Conservation (phyloP, 1,284 basidiomycete genomes). For the Cystobasidium sp. region DNA sequence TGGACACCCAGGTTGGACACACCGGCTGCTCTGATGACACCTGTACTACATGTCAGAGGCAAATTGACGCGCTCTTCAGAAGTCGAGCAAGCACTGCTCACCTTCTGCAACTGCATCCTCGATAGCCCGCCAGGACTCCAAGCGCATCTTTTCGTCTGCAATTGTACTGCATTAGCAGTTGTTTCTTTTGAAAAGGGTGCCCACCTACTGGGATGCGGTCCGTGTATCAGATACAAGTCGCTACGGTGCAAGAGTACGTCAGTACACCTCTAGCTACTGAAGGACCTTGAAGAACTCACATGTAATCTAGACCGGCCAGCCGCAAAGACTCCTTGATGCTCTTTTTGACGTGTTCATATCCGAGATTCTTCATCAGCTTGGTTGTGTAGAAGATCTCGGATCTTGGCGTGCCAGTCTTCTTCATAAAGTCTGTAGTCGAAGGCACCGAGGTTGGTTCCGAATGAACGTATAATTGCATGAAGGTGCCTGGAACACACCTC, state of each 20-base stretch:
- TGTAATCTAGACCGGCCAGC: constrained; percentile 37
- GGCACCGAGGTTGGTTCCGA: not conserved
- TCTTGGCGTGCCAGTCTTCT: constrained; percentile 67
- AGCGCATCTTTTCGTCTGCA: constrained; percentile 56
- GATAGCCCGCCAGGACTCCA: constrained; percentile 67
- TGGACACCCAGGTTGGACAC: constrained; percentile 65
- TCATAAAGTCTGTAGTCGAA: constrained; percentile 57
- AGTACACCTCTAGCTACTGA: not conserved
- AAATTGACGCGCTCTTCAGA: not conserved
- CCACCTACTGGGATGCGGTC: constrained; percentile 33
- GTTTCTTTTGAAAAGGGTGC: not conserved
- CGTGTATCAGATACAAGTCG: constrained; percentile 69
- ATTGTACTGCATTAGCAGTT: not conserved
- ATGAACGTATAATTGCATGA: constrained; percentile 37
- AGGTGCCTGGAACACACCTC: constrained; percentile 15
- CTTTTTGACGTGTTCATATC: constrained; percentile 46
- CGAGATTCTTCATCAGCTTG: constrained; percentile 40
- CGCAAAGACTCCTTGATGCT: constrained; percentile 28
- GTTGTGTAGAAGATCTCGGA: constrained; percentile 64
- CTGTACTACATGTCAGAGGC: constrained; percentile 7
- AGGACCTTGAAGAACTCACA: not conserved
- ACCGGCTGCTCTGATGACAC: constrained; percentile 34
- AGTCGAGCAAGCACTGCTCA: not conserved
- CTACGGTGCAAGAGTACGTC: constrained; percentile 60
- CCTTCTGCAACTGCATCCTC: constrained; percentile 61